Evolutionary conservation across 2,329 filamentous ascomycete genomes (phyloP), one percentile per base, ranked within the genome.

Genomic region (Apiospora phragmitis): DNA sequence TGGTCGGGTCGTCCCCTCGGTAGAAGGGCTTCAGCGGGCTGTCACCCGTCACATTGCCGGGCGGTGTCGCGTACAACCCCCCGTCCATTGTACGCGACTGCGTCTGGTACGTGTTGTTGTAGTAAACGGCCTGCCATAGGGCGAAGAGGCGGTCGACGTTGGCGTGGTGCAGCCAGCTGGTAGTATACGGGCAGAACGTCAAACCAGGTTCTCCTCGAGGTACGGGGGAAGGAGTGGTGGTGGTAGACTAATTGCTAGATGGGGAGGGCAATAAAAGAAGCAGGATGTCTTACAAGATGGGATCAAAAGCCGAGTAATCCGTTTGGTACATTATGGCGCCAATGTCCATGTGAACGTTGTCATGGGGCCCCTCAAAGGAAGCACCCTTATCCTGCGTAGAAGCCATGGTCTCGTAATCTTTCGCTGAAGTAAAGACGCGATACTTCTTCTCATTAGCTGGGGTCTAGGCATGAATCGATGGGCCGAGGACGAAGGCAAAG

Each of bases 71-170:
- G 74, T 80, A 89, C 65, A 79, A 76, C 38, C 81, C 80, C 4
- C 41, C n/a, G n/a, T n/a, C 41, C 55, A 79, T 80, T 7, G 71
- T 73, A 51, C 77, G 78, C 1, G 76, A 67, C 16, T 79, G 75
- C 2, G 71, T 72, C n/a, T 77, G 73, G 11, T 81, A 73, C 0
- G 81, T 77, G 21, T 77, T 71, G 35, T 79, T 73, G 70, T 77
- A 78, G 71, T 85, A 76, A 45, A 84, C 79, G 21, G 80, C 81
- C 74, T 85, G 80, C 83, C 83, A 87, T 70, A 87, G 78, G 1
- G 87, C 85, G 72, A 89, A 87, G 16, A 91, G 83, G 24, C 90
- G 85, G 75, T 92, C 89, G 69, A 92, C 82, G 76, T 92, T 90
- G 74, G 84, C 80, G 80, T 87, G 85, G 72, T 87, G 85, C 11